A percentile compares a stretch with the other conserved stretches of the same genome.
These are phyloP conservation scores for Cercospora sesami DNA, from an alignment of 2,329 filamentous ascomycete genomes.

Conservation along the genomic window DNA sequence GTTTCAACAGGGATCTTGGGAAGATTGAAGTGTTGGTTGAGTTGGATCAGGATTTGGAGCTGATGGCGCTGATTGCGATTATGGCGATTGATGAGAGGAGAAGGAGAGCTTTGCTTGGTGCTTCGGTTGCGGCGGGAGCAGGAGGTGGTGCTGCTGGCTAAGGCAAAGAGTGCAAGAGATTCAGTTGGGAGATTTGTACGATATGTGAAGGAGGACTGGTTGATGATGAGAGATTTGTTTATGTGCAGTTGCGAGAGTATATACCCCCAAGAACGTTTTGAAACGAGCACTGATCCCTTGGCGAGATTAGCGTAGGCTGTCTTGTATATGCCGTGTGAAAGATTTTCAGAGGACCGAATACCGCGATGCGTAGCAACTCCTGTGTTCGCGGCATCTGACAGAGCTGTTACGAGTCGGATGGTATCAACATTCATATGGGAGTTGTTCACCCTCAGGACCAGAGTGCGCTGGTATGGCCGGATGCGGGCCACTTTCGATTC, in stretches of 20 bases:
- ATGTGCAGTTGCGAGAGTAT: neutral
- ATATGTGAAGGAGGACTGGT: neutral
- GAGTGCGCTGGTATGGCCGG: neutral
- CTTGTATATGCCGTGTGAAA: too few relatives aligned
- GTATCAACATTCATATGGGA: neutral
- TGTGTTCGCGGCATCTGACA: neutral
- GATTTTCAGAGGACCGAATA: too few relatives aligned
- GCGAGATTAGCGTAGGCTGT: too few relatives aligned
- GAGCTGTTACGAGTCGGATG: neutral
- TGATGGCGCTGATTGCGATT: slow-evolving; percentile 17
- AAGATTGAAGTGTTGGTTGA: slow-evolving; percentile 15
- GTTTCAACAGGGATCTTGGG: neutral
- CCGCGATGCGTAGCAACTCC: too few relatives aligned
- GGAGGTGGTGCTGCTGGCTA: neutral
- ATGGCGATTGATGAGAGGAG: slow-evolving; percentile 18
- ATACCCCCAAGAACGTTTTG: neutral
- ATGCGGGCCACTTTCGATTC: neutral
- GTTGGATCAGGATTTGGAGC: slow-evolving; percentile 14
- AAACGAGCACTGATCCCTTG: neutral
- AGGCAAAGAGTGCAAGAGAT: neutral
- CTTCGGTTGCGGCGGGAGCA: neutral
- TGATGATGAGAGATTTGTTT: neutral
- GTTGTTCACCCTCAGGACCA: neutral
- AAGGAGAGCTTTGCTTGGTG: slow-evolving; percentile 5
- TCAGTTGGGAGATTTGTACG: neutral